Percentiles rank a stretch among this genome's conserved stretches.
Evolutionary conservation across 1,139 yeast species (phyloP).

Genomic region (Hansenula sp.): DNA sequence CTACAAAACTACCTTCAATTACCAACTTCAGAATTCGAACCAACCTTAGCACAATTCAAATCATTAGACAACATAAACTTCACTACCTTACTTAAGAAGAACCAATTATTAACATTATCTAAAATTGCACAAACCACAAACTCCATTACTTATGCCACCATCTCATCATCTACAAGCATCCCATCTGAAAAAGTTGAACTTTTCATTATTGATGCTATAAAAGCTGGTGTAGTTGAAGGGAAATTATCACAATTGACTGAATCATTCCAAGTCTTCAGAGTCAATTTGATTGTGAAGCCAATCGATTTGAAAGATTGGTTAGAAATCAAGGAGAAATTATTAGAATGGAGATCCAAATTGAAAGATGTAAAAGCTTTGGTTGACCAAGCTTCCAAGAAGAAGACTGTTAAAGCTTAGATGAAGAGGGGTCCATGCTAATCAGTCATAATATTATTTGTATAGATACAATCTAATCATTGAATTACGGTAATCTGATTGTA

Average conservation of each 20-base stretch:
- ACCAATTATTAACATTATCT: conserved; percentile 16
- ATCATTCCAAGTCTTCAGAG: conserved; percentile 16
- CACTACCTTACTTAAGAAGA: conserved; percentile 12
- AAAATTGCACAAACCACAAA: conserved; percentile 11
- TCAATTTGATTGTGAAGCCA: conserved; percentile 15
- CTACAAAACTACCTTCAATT: conserved; percentile 15
- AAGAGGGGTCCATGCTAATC: background rate
- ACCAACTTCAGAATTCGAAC: conserved; percentile 12
- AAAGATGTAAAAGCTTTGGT: conserved; percentile 17
- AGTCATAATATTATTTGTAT: too few species aligned
- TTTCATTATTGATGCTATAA: conserved; percentile 20
- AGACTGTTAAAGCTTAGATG: conserved; percentile 1
- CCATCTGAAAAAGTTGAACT: conserved; percentile 14
- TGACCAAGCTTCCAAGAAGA: conserved; percentile 19
- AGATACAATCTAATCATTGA: too few species aligned
- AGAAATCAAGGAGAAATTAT: conserved; percentile 15
- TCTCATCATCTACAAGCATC: conserved; percentile 10
- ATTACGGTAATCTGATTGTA: too few species aligned
- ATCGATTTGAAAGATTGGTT: conserved; percentile 18
- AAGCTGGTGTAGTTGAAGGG: conserved; percentile 18
- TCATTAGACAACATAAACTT: conserved; percentile 9
- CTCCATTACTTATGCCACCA: conserved; percentile 12
- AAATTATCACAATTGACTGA: conserved; percentile 18
- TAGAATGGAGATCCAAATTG: conserved; percentile 20
- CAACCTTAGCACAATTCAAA: conserved; percentile 4